Conservation (phyloP, 2,329 filamentous ascomycete genomes). For the Ophiocordyceps sinensis region DNA sequence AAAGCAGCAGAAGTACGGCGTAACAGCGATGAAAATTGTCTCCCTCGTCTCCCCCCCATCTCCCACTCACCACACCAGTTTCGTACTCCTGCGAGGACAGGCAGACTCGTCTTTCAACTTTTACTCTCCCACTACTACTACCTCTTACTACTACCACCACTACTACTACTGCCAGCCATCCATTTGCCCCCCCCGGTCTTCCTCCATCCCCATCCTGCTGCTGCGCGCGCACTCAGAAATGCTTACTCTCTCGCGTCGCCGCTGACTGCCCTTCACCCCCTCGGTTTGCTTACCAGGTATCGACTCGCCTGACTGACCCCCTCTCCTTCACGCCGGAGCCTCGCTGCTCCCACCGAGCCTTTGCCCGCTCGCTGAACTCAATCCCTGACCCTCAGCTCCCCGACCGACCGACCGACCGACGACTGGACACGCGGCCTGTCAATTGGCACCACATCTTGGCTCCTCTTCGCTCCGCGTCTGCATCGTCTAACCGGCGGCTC, state of each 20-base stretch:
- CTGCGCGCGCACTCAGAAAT: slow-evolving; percentile 6
- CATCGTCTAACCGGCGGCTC: neutral
- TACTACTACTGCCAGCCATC: no score
- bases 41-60: no score
- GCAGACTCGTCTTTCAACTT: neutral
- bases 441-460: neutral
- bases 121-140: neutral
- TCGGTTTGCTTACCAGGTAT: slow-evolving; percentile 4
- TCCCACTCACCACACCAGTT: no score
- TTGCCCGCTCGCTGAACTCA: slow-evolving; percentile 3
- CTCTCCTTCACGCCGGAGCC: slow-evolving; percentile 5
- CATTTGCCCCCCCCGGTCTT: no score
- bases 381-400: slow-evolving; percentile 1
- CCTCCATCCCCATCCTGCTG: neutral
- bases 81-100: neutral
- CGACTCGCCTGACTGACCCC: slow-evolving; percentile 4
- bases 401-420: slow-evolving; percentile 3
- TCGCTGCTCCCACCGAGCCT: slow-evolving; percentile 6
- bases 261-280: slow-evolving; percentile 6
- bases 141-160: no score
- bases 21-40: no score
- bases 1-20: no score
- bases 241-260: slow-evolving; percentile 7
- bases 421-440: slow-evolving; percentile 1
- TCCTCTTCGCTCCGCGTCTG: neutral